Evolutionary conservation across 345 rosid species (phyloP), one percentile per base, ranked within the genome.

Genomic region (Noccaea caerulescens): DNA sequence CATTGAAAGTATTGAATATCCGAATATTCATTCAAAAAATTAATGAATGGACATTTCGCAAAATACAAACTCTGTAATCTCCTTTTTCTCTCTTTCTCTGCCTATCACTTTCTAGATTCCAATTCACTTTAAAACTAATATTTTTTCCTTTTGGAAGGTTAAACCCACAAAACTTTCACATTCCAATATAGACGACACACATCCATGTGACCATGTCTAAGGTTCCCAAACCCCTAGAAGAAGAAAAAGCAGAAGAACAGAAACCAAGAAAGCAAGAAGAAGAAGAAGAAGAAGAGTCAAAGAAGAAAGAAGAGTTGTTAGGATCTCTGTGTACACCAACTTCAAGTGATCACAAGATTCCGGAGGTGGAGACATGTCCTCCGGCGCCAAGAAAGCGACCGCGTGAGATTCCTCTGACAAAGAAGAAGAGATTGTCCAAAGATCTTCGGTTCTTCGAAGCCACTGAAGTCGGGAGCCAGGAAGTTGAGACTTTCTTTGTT

Each of bases 141-240:
- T 65, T 65, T 30, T 73, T 54, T 55, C 65, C 52, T 62, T 67
- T 16, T 61, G 18, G 58, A 74, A 74, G 72, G 61, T 59, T 67
- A 66, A 74, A 16, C 68, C 12, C 69, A 68, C 73, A 49, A 75
- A 75, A 52, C 63, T 68, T 67, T 67, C 50, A 18, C 69, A 69
- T 20, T 69, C 63, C 55, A 23, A 43, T 55, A 68, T 44, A 42
- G 72, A 44, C 42, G 23, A 69, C 65, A 58, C n/a, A 20, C 73
- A 60, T 73, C 61, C 77, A 73, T 65, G 77, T 65, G 77, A 68
- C 78, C 70, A 75, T 75, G 79, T 75, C 79, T 46, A 75, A 68
- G 64, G 45, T 68, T 68, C 74, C 62, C 69, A 45, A 75, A 37
- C 51, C 70, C 74, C 64, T 3, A 45, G 79, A 68, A 61, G 64